Evolutionary conservation across 2,329 filamentous ascomycete genomes (phyloP), one percentile per base, ranked within the genome.

Genomic region (Xylaria sp.): DNA sequence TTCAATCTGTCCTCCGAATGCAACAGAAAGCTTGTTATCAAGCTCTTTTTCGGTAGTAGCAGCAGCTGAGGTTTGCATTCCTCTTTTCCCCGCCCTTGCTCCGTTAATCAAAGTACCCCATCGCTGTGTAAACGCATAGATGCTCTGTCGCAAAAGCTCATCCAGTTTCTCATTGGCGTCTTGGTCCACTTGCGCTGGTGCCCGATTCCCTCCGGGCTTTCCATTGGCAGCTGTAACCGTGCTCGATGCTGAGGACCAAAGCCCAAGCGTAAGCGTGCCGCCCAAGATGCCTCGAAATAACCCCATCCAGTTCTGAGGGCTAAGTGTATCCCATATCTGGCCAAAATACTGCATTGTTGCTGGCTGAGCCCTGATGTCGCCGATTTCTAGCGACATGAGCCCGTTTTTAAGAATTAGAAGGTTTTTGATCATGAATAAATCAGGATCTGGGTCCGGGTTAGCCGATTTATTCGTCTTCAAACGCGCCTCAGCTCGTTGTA

Each of bases 341-440:
- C 81, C 78, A 69, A 89, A 88, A 69, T 89, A 86, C 68, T 88
- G 85, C 79, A 86, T 82, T 4, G 79, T 78, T 15, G 78, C 73
- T 6, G 77, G 75, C 44, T 84, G 80, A 57, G 83, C 83, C 61
- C 85, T 80, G 15, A 87, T 83, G 67, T 88, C 86, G 53, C 86
- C 93, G 67, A 99, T 97, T 78, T 99, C 95, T 64, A 99, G 93
- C 9, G 93, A 93, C 25, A 99, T 88, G 53, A 99, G 90, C 74
- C 97, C 92, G 73, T 97, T 96, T 77, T 98, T 98, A 53, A 99
- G 85, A 51, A 97, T 89, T 51, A 99, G 89, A 1, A 99, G 84
- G 74, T 99, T 97, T 70, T 94, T 95, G 70, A 99, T 89, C 72
- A 97, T 88, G 77, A 99, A 99, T 4, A 99, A 84, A 68, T 97